Base-by-base conservation (phyloP, 208 protist genomes). In the Trypanosoma vivax region DNA sequence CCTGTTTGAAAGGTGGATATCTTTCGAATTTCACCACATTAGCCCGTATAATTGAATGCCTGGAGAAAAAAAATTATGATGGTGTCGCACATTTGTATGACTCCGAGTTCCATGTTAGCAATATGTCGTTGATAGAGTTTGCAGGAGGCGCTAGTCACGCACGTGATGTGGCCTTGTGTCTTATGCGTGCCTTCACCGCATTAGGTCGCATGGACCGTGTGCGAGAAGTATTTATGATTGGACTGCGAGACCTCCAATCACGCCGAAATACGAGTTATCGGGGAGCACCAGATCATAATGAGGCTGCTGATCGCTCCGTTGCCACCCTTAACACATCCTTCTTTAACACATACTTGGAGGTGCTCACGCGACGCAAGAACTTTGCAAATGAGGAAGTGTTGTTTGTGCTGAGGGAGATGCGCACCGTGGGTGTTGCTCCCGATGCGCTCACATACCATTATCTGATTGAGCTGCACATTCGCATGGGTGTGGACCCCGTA, bases 321-420 rank as follows among this genome's bases (percentile, higher is more conserved):
- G 57, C 53, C 19, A 19, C 63, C 5, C 41, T 77, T 39, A 71
- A 63, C 23, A 38, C 58, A 19, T 60, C 35, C 23, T 50, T 92
- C 53, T 92, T 92, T 62, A 87, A 89, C 50, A 66, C 65, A 28
- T 90, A 90, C 57, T 69, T 92, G 27, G 78, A 88, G 50, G 70
- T 73, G 13, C 60, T 90, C 21, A 88, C 81, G 5, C 45, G 54
- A 28, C 80, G 81, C 0, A 78, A 64, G 24, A 84, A 83, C 35
- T 88, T 73, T 53, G 54, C 75, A n/a, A 34, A 13, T 3, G 63
- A 70, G 11, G 81, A 92, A 62, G 76, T 86, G 1, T 23, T 49
- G 2, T 81, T 83, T 60, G 48, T 92, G 9, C 59, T 89, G 42
- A 37, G 73, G 14, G 43, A 62, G 37, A 92, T 92, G 85, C 59